A percentile compares a stretch with the other conserved stretches of the same genome.
phyloP scores from a whole-genome alignment of 1,284 basidiomycete species.

The Sanghuangporus weigelae region DNA sequence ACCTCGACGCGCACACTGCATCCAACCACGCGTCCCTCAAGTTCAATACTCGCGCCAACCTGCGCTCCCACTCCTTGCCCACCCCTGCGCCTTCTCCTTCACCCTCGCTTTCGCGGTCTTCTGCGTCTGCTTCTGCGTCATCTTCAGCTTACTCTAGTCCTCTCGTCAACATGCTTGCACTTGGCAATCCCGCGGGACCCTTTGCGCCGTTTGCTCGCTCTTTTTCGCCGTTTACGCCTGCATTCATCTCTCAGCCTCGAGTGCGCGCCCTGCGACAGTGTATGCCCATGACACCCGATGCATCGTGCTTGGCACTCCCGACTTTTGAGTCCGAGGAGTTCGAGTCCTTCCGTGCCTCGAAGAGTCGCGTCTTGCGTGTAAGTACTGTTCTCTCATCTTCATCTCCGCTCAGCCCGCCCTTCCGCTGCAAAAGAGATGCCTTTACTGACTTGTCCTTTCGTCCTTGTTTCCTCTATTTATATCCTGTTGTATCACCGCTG shows the following conservation, averaged over 20 bases:
- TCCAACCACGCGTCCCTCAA: neutral
- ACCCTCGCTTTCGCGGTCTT: conserved; percentile 1
- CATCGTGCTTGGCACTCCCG: neutral
- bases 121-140: neutral
- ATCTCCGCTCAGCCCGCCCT: neutral
- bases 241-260: neutral
- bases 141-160: neutral
- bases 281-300: neutral
- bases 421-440: neutral
- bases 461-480: neutral
- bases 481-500: neutral
- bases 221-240: neutral
- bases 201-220: neutral
- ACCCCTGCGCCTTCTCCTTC: conserved; percentile 15
- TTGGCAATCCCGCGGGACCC: neutral
- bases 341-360: conserved; percentile 9
- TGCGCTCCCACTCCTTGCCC: conserved; percentile 6
- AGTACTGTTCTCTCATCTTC: conserved; percentile 3
- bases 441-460: neutral
- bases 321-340: neutral
- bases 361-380: conserved; percentile 17
- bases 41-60: neutral
- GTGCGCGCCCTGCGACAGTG: neutral
- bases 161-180: conserved; percentile 1
- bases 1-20: neutral